phyloP scores from a whole-genome alignment of 495 filamentous ascomycete genomes.

The Hypoxylon intermedium region DNA sequence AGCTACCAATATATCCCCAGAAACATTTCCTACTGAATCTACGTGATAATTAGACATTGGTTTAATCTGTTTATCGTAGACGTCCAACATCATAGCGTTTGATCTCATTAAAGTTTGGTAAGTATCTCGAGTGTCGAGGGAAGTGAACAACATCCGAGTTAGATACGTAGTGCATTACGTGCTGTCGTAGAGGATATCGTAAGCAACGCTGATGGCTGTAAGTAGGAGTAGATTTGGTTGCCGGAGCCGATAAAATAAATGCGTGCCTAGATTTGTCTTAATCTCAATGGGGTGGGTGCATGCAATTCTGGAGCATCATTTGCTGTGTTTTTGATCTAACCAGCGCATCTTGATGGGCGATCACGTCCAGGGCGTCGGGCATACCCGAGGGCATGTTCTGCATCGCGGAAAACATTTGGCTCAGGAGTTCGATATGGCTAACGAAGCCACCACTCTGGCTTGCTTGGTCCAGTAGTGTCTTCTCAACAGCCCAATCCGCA shows the following conservation, averaged over 20 bases:
- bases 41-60: no score
- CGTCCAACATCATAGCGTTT: neutral
- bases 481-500: constrained; percentile 54
- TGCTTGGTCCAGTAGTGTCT: constrained; percentile 39
- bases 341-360: constrained; percentile 26
- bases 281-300: no score
- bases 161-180: no score
- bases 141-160: no score
- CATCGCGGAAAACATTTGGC: constrained; percentile 51
- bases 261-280: no score
- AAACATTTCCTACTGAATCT: no score
- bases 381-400: constrained; percentile 42
- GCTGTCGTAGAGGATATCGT: no score
- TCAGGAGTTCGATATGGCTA: constrained; percentile 58
- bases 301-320: neutral
- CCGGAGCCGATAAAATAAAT: no score
- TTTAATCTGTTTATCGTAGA: no score
- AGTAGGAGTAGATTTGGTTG: no score
- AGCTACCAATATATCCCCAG: no score
- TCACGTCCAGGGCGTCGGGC: constrained; percentile 24
- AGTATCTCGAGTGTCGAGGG: neutral
- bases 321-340: constrained; percentile 1
- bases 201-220: no score
- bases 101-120: neutral
- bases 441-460: constrained; percentile 41